A percentile compares a stretch with the other conserved stretches of the same genome.
Evolutionary conservation across 164 flowering plant species (phyloP).

Genomic region (Tinospora cordifolia): DNA sequence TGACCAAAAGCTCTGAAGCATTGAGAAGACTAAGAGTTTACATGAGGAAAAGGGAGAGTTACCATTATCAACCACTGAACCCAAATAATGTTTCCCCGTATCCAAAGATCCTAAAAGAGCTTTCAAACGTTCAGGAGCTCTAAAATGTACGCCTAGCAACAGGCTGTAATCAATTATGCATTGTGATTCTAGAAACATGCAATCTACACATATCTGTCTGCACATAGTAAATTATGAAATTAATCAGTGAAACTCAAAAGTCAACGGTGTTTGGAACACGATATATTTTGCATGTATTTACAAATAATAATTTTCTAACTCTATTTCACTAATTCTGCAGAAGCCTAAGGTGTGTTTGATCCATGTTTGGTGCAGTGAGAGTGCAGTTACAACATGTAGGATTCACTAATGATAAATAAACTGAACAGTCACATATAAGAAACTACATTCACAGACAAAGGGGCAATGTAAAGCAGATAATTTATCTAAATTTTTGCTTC

Average conservation of each 20-base stretch:
- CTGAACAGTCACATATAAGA: neutral
- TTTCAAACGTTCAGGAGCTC: conserved; percentile 78
- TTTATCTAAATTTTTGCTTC: neutral
- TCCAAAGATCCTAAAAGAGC: conserved; percentile 34
- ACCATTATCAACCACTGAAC: conserved; percentile 33
- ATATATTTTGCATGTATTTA: neutral
- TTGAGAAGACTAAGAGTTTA: conserved; percentile 1
- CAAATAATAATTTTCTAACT: neutral
- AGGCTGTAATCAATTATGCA: conserved; percentile 90
- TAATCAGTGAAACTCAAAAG: neutral
- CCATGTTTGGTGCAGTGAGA: too few species aligned
- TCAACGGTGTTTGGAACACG: neutral
- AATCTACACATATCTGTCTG: conserved; percentile 77
- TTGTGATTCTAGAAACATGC: conserved; percentile 70
- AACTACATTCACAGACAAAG: neutral
- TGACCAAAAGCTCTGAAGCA: neutral
- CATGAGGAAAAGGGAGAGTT: conserved; percentile 14
- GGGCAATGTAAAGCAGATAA: neutral
- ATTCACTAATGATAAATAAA: neutral
- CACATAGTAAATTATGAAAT: conserved; percentile 13
- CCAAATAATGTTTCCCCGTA: conserved; percentile 21
- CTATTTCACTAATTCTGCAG: too few species aligned
- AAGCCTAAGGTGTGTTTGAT: too few species aligned
- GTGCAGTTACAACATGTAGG: neutral
- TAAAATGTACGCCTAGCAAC: conserved; percentile 80